phyloP scores from a whole-genome alignment of 1,284 basidiomycete genomes.

The Taiwanofungus camphoratus region DNA sequence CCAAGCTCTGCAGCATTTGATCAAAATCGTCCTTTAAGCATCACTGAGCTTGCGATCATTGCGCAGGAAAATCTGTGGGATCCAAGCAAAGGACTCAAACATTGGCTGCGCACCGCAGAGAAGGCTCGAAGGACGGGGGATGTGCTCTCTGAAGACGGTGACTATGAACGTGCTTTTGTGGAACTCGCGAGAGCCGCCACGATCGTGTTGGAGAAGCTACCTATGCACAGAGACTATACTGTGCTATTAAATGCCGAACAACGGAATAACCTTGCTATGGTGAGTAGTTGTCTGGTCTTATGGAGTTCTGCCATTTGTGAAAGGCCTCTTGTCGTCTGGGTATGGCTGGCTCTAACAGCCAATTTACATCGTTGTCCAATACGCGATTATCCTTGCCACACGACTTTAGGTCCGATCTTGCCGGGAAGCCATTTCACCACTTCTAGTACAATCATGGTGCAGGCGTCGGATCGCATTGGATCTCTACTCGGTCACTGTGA shows the following conservation, averaged over 20 bases:
- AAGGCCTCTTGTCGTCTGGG: too few species aligned
- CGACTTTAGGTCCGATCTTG: too few species aligned
- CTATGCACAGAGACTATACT: constrained; percentile 48
- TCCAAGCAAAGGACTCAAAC: constrained; percentile 43
- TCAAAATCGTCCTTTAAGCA: constrained; percentile 32
- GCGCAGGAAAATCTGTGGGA: constrained; percentile 46
- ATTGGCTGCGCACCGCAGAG: constrained; percentile 51
- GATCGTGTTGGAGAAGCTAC: constrained; percentile 57
- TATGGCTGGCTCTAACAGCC: too few species aligned
- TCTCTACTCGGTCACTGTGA: too few species aligned
- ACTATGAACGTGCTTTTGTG: constrained; percentile 54
- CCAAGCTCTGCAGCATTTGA: constrained; percentile 8
- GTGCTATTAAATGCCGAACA: constrained; percentile 40
- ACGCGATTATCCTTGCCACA: too few species aligned
- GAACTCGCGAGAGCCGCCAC: constrained; percentile 56
- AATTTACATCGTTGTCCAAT: too few species aligned
- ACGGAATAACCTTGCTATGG: constrained; percentile 47
- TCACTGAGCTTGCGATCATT: constrained; percentile 49
- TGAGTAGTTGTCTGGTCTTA: too few species aligned
- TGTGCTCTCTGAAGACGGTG: constrained; percentile 33
- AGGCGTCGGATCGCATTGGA: too few species aligned
- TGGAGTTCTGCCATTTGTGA: too few species aligned
- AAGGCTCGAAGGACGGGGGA: constrained; percentile 43
- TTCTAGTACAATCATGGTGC: too few species aligned
- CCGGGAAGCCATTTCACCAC: too few species aligned